Base-by-base conservation (phyloP, 306 rosid genomes). In the Erythrophleum fordii region DNA sequence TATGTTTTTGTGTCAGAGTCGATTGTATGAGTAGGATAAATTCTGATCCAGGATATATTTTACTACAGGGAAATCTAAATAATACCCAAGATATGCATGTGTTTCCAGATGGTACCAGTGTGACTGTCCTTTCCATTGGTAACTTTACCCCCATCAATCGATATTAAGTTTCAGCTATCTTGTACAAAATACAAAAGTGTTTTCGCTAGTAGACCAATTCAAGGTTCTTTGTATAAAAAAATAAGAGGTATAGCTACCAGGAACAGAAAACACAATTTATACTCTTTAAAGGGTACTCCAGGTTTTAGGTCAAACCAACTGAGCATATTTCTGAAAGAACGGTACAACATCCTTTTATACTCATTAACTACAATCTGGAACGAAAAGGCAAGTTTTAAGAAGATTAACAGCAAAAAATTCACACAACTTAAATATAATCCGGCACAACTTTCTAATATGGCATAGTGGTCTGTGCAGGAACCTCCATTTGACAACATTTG, bases 401-500 rank as follows among this genome's bases (percentile, higher is more conserved):
- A 66, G 49, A 14, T 37, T 14, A 14, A 17, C 20, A 2, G 23
- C 69, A 62, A 39, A 31, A 48, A 2, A 14, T 48, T 48, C 44
- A 70, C 3, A 31, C 66, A 72, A 25, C 22, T 53, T 79, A 45
- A 62, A 60, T 25, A 46, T 71, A 3, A 29, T 61, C 56, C 29
- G 28, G 42, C 35, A 60, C 26, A 69, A 55, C n/a, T 5, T 37
- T 70, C 44, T 56, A 60, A 37, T 29, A 49, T 60, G 77, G 11
- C 22, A 14, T 82, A 26, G 56, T 16, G 25, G 49, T 61, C 31
- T 42, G 18, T 41, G 51, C 18, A 46, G 70, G 75, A 52, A 28
- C 11, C 46, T 48, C 31, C 78, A 66, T 28, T 48, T n/a, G 35
- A 60, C 14, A 73, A 71, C 37, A 65, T 55, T 48, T 28, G 39